Conservation (phyloP, 1,139 yeast species). For the Debaryomyces singareniensis region DNA sequence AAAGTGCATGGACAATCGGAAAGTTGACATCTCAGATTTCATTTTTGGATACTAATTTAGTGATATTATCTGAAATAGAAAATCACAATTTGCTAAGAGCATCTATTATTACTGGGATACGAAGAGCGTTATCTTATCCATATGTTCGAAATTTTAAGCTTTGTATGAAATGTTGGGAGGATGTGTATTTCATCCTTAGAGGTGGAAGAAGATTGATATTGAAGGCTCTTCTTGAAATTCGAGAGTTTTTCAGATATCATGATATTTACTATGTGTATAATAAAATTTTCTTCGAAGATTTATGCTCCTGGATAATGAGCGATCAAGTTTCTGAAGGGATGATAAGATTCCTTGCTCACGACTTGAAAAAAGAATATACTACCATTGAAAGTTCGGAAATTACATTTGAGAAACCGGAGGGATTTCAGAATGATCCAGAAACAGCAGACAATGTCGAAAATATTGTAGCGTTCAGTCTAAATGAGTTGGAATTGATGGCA, state of each 20-base stretch:
- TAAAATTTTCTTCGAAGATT: constrained; percentile 72
- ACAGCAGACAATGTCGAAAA: constrained; percentile 12
- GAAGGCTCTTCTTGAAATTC: constrained; percentile 49
- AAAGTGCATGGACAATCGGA: constrained; percentile 93
- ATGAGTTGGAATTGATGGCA: constrained; percentile 52
- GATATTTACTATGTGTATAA: constrained; percentile 88
- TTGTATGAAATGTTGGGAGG: constrained; percentile 62
- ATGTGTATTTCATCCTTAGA: constrained; percentile 57
- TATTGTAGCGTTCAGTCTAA: constrained; percentile 30
- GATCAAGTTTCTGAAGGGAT: constrained; percentile 44
- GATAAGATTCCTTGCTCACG: constrained; percentile 61
- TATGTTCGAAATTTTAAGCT: constrained; percentile 67
- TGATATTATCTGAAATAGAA: constrained; percentile 28
- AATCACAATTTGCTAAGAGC: constrained; percentile 34
- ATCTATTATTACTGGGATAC: constrained; percentile 51
- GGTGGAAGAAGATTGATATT: constrained; percentile 67
- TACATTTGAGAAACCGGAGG: constrained; percentile 31
- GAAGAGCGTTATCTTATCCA: constrained; percentile 77
- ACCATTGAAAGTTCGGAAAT: constrained; percentile 20
- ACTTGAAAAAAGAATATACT: constrained; percentile 36
- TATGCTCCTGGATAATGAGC: constrained; percentile 70
- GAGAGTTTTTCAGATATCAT: constrained; percentile 75
- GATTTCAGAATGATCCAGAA: constrained; percentile 10
- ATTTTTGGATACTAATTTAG: constrained; percentile 55
- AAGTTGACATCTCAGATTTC: constrained; percentile 74